Base-by-base conservation (phyloP, 2,329 filamentous ascomycete genomes). In the Beauveria caledonica region DNA sequence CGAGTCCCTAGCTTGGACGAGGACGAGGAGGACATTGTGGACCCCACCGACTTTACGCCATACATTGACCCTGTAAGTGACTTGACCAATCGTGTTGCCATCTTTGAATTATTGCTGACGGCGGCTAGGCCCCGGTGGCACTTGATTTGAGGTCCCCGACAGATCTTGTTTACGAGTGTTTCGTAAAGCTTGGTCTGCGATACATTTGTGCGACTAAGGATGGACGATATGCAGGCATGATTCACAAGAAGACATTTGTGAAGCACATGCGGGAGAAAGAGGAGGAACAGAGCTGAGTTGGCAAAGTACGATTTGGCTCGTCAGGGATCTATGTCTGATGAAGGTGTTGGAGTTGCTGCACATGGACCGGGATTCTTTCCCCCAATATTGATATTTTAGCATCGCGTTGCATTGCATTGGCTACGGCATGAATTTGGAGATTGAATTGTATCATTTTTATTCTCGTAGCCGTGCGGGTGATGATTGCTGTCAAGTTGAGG, bases 211-310 rank as follows among this genome's bases (percentile, higher is more conserved):
- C 97, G 5, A 77, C 94, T 27, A 84, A 83, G 60, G 86, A 96
- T 65, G 94, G 94, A 25, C 85, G 85, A 63, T 99, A 90, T 74
- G 89, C 89, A 2, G 94, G 94, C 63, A 83, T 99, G 80, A 91
- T 96, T 55, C 94, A 99, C 74, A 97, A 97, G 78, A 99, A 99
- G 78, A 87, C 86, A 4, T 97, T 99, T 77, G 93, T 96, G 62
- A 92, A 90, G 73, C 97, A 96, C 71, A 88, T 96, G 74, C 90
- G 92, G 66, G 88, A 95, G 69, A 76, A 92, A 50, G 89, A 94
- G 69, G 80, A 87, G 66, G 70, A 77, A 55, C 66, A 74, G 11
- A 58, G 63, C 49, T 67, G 54, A 57, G 44, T 15, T 54, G 51
- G 21, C 15, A 53, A 1, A 27, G 8, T 17, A 25, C 13, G 17